Conservation (phyloP, 768 basidiomycete genomes). For the Ephemerocybe angulata region DNA sequence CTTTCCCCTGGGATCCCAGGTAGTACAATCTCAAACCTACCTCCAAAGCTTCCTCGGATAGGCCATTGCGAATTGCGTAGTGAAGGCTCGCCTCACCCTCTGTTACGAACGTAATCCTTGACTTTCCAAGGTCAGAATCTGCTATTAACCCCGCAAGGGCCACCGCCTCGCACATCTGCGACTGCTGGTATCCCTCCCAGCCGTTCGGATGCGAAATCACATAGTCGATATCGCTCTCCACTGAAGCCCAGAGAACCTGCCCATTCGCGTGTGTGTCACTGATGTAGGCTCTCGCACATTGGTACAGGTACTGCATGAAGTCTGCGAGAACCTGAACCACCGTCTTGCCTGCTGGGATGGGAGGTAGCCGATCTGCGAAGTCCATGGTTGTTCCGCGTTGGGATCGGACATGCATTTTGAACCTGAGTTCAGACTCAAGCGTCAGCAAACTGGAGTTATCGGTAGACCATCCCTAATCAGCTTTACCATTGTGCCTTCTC, state of each 20-base stretch:
- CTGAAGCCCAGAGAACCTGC: conserved; percentile 32
- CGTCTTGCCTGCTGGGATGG: conserved; percentile 33
- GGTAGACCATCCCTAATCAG: conserved; percentile 19
- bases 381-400: background rate
- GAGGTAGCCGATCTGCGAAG: conserved; percentile 13
- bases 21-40: background rate
- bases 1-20: background rate
- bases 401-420: conserved; percentile 19
- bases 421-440: conserved; percentile 13
- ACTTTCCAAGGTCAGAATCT: conserved; percentile 24
- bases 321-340: conserved; percentile 34
- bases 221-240: conserved; percentile 34
- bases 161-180: conserved; percentile 44
- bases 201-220: conserved; percentile 49
- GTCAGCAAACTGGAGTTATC: conserved; percentile 3
- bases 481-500: conserved; percentile 42
- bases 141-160: conserved; percentile 42
- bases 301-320: conserved; percentile 38
- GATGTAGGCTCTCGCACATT: conserved; percentile 37
- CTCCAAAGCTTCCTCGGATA: conserved; percentile 3
- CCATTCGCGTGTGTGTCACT: conserved; percentile 35
- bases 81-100: conserved; percentile 55
- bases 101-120: conserved; percentile 43
- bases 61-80: conserved; percentile 29
- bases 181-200: conserved; percentile 51